Base-by-base conservation (phyloP, 169 alveolate genomes). In the Cryptosporidium ryanae region DNA sequence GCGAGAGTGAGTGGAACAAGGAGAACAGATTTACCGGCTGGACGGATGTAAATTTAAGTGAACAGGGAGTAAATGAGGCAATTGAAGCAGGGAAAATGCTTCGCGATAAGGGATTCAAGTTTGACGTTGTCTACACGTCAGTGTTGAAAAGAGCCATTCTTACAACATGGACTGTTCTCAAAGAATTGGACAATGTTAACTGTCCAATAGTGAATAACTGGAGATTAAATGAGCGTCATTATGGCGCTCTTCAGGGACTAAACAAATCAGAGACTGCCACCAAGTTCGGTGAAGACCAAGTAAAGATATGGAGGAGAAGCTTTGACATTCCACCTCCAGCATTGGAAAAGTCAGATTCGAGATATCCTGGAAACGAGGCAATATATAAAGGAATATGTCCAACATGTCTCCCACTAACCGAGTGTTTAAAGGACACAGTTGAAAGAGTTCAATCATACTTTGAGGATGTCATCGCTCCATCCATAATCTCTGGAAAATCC, bases 311-410 rank as follows among this genome's bases (percentile, higher is more conserved):
- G 99, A 94, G 99, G 91, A 95, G 99, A 82, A 93, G 99, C 21
- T 97, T 96, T 91, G 98, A 96, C 82, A 94, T 96, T 65, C 99
- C 99, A 1, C 99, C 99, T 34, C 99, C 99, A n/a, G 93, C 95
- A 32, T 90, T 96, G n/a, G 97, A 92, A 8, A 90, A 82, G 46
- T 84, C 89, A 64, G 98, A 96, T 92, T 95, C 54, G 52, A 90
- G 96, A 89, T 93, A 94, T 94, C 99, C 99, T 13, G 96, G 94
- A 23, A 91, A 94, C 65, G 97, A 96, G 82, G 83, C 90, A 44
- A 93, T 93, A 64, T 97, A 96, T 76, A 84, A 91, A 48, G 91
- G 84, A 31, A 84, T 96, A 52, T 98, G 98, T 66, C 90, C 91
- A 43, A 97, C 95, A 57, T 94, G 91, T n/a, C 90, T 97, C 48